Evolutionary conservation across 2,329 filamentous ascomycete species (phyloP).

Genomic region (Camillea tinctor): DNA sequence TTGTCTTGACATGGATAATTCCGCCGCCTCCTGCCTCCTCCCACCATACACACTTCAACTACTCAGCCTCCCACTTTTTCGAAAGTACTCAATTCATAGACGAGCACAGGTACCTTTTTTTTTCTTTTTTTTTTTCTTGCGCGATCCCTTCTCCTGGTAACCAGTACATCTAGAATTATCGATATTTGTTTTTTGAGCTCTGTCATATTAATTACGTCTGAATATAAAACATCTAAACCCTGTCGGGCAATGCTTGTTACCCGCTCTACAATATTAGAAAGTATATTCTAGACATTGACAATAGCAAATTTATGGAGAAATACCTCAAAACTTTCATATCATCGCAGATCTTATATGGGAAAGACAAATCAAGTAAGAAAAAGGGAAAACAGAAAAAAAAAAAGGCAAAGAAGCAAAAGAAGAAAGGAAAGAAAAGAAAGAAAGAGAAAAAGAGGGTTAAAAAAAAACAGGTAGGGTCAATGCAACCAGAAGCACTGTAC

Average conservation of each 20-base stretch:
- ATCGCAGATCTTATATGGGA: not conserved
- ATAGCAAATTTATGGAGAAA: constrained; percentile 6
- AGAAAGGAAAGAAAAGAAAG: constrained; percentile 11
- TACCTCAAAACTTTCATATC: not conserved
- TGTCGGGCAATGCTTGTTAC: not conserved
- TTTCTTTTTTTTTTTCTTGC: not conserved
- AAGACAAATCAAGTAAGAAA: not conserved
- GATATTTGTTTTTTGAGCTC: not conserved
- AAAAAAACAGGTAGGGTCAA: constrained; percentile 1
- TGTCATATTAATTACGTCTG: not conserved
- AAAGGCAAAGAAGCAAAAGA: not conserved
- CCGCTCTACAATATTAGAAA: not conserved
- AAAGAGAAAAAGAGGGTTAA: constrained; percentile 8
- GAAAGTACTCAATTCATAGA: not conserved
- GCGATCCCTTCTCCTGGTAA: not conserved
- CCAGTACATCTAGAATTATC: not conserved
- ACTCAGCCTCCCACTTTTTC: not conserved
- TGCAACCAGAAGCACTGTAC: constrained; percentile 4
- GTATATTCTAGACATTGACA: not conserved
- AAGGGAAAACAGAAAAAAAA: constrained; percentile 10
- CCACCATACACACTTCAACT: not conserved
- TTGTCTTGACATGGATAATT: constrained; percentile 4
- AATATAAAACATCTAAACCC: not conserved
- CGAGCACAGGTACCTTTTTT: not conserved
- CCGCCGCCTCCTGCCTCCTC: constrained; percentile 2